Evolutionary conservation across 331 rosid species (phyloP).

Genomic region (Cydonia oblonga): DNA sequence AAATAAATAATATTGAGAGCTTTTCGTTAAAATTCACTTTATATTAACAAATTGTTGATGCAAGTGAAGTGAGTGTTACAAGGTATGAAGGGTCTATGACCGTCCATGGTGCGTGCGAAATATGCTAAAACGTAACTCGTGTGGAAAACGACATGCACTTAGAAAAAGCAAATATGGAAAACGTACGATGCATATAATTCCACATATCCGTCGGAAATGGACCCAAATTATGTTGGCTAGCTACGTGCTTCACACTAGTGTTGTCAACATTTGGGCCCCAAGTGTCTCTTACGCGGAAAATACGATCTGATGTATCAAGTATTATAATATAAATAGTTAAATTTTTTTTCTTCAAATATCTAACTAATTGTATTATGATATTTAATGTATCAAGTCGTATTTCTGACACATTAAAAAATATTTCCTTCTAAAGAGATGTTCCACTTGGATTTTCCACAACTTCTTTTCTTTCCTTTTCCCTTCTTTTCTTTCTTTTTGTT

Average conservation of each 20-base stretch:
- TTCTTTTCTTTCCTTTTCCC: background rate
- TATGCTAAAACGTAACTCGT: no score
- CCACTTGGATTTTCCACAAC: background rate
- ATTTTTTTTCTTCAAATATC: no score
- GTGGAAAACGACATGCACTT: background rate
- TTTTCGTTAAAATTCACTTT: no score
- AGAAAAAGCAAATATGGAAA: background rate
- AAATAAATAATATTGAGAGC: no score
- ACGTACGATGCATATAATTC: background rate
- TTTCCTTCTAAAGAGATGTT: background rate
- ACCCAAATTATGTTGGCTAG: background rate
- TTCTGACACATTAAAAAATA: rapidly evolving
- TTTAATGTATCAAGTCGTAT: rapidly evolving
- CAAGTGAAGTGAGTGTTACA: background rate
- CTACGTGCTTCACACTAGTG: no score
- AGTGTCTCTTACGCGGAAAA: no score
- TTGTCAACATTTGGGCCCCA: background rate
- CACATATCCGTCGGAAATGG: background rate
- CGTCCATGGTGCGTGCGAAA: background rate
- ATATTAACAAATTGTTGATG: background rate
- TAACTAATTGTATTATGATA: no score
- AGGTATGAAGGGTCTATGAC: background rate
- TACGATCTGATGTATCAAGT: no score
- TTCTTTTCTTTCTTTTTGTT: no score
- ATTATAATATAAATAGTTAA: no score